Evolutionary conservation across 164 flowering plant species (phyloP).

Genomic region (Vitis rotundifolia): DNA sequence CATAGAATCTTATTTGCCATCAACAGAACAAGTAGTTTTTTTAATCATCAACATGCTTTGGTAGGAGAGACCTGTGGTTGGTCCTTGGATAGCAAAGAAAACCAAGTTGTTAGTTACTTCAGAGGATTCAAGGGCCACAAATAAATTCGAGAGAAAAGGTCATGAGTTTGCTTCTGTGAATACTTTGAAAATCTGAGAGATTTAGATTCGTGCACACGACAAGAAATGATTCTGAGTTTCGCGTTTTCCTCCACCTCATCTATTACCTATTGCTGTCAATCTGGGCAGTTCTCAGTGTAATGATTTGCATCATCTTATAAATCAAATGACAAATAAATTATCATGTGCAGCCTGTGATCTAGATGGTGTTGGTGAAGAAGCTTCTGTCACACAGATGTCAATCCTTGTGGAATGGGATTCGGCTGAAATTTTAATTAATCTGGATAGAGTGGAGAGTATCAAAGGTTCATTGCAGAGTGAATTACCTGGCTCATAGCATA

Average conservation of each 20-base stretch:
- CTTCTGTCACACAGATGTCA: conserved; percentile 54
- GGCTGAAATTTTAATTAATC: conserved; percentile 41
- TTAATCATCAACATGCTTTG: conserved; percentile 67
- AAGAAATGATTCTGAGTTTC: conserved; percentile 74
- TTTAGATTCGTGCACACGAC: conserved; percentile 38
- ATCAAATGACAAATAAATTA: conserved; percentile 45
- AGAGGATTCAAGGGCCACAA: conserved; percentile 41
- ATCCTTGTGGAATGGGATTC: conserved; percentile 68
- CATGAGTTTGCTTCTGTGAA: background rate
- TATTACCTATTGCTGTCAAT: conserved; percentile 41
- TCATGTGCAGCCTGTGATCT: conserved; percentile 23
- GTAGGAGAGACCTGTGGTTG: conserved; percentile 70
- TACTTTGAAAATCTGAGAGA: conserved; percentile 38
- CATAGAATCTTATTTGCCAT: conserved; percentile 45
- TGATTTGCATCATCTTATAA: conserved; percentile 40
- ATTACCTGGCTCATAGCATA: conserved; percentile 84
- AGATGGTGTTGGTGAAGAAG: conserved; percentile 18
- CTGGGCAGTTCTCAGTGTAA: conserved; percentile 50
- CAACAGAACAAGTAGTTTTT: conserved; percentile 22
- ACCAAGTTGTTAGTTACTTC: conserved; percentile 62
- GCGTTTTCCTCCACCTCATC: conserved; percentile 45
- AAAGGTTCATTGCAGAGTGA: conserved; percentile 60
- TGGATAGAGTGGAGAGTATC: conserved; percentile 34
- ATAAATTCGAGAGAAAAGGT: conserved; percentile 42
- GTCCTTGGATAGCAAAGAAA: conserved; percentile 63